phyloP scores from a whole-genome alignment of 179 eudicot species.

The Drosera spatulata region DNA sequence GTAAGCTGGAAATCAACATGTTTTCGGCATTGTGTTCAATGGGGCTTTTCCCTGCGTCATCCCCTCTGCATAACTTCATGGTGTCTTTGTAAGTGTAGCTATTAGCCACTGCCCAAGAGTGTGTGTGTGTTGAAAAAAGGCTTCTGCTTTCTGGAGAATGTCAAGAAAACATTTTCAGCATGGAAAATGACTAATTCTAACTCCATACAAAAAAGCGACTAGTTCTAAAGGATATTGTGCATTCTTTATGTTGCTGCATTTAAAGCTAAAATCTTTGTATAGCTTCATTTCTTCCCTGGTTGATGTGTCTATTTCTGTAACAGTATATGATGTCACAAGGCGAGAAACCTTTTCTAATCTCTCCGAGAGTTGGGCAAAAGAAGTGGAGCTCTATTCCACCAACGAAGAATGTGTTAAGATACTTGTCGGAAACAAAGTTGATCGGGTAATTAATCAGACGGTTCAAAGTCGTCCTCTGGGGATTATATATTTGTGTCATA shows the following conservation, averaged over 20 bases:
- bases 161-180: too few relatives aligned
- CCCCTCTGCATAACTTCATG: too few relatives aligned
- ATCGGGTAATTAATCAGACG: slow-evolving; percentile 23
- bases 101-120: too few relatives aligned
- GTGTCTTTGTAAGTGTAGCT: too few relatives aligned
- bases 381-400: slow-evolving; percentile 42
- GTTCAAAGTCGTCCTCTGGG: too few relatives aligned
- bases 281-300: not conserved
- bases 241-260: too few relatives aligned
- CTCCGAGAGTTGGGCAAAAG: slow-evolving; percentile 44
- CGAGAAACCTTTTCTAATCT: slow-evolving; percentile 46
- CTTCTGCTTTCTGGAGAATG: too few relatives aligned
- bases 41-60: not conserved
- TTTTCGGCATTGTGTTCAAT: not conserved
- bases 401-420: slow-evolving; percentile 49
- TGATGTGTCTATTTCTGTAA: not conserved
- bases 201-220: too few relatives aligned
- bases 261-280: not conserved
- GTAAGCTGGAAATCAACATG: not conserved
- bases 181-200: too few relatives aligned
- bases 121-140: too few relatives aligned
- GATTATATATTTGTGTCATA: too few relatives aligned
- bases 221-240: too few relatives aligned
- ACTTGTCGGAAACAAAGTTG: slow-evolving; percentile 57
- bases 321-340: slow-evolving; percentile 60